Base-by-base conservation (phyloP, 257 asterid genomes). In the Asclepias syriaca region DNA sequence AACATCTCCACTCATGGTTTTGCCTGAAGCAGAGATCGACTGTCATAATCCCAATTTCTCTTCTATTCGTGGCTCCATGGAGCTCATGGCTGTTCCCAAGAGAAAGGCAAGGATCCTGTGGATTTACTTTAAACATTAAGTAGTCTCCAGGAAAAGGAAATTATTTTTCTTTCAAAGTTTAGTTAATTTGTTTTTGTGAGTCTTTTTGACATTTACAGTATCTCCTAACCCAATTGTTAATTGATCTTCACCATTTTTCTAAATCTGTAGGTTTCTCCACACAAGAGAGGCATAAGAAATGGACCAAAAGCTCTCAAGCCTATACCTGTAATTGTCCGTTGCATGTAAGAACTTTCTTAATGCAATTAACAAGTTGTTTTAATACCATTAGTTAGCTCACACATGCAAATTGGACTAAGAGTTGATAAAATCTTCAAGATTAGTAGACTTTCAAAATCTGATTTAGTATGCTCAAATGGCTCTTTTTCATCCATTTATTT, bases 241-340 rank as follows among this genome's bases (percentile, higher is more conserved):
- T 55, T 40, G 10, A 9, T 51, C 18, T 34, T 21, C 12, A 8
- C 16, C 22, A 29, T 56, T 8, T 51, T 7, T 48, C 72, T 49
- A 46, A 66, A 77, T 34, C n/a, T 85, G 77, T 95, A 92, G 99
- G 79, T 74, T 71, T 82, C 96, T 77, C 86, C 80, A 45, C 97
- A 92, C 88, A 95, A 87, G 87, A 90, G 84, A 82, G 97, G 96
- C 45, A 87, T 95, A 75, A 77, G 99, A 75, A 95, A 95, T 81
- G 99, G 97, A 79, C 99, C 99, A 12, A 95, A 88, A 87, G 98
- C 98, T 83, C 83, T 95, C 86, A 95, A 95, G 85, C 98, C 98
- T 64, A 86, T 85, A 68, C 99, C 99, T 29, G 98, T 95, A 66
- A 95, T 92, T 74, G 78, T 90, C 58, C 95, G 93, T 39, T 95